phyloP scores from a whole-genome alignment of 148 eudicot genomes.

The Diospyros kaki region DNA sequence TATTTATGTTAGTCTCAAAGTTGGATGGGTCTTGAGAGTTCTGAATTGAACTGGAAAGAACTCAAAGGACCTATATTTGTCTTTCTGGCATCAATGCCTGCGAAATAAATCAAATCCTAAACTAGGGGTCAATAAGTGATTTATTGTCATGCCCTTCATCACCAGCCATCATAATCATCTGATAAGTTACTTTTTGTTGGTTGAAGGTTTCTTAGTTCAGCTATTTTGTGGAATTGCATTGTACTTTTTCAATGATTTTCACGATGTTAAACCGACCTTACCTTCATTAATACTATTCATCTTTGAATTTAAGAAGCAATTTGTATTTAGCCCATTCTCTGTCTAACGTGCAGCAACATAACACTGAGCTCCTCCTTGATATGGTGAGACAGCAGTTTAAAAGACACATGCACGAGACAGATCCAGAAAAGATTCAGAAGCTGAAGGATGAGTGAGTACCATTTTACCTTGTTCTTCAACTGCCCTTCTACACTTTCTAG shows the following conservation, averaged over 20 bases:
- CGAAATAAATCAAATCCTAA: not conserved
- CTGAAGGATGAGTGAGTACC: slow-evolving; percentile 71
- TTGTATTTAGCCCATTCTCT: slow-evolving; percentile 2
- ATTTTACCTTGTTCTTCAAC: not conserved
- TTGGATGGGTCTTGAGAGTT: not conserved
- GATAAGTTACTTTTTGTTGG: not conserved
- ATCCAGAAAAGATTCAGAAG: slow-evolving; percentile 77
- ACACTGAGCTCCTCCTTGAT: slow-evolving; percentile 51
- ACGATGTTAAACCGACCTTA: not conserved
- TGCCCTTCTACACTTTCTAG: not conserved
- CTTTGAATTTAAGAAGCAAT: not conserved
- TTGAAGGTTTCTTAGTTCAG: not conserved
- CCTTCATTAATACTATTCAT: not conserved
- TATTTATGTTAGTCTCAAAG: not conserved
- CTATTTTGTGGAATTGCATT: not conserved
- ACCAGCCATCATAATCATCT: not conserved
- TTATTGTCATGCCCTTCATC: not conserved
- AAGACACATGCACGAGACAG: slow-evolving; percentile 63
- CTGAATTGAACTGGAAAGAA: not conserved
- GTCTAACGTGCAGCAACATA: slow-evolving; percentile 54
- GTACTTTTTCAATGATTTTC: not conserved
- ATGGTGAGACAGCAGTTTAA: slow-evolving; percentile 77
- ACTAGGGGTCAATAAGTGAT: not conserved
- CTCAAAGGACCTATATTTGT: not conserved
- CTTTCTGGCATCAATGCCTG: not conserved